These are phyloP conservation scores for Tuber umbilicatum DNA, from an alignment of 495 filamentous ascomycete genomes.

Conservation along the genomic window DNA sequence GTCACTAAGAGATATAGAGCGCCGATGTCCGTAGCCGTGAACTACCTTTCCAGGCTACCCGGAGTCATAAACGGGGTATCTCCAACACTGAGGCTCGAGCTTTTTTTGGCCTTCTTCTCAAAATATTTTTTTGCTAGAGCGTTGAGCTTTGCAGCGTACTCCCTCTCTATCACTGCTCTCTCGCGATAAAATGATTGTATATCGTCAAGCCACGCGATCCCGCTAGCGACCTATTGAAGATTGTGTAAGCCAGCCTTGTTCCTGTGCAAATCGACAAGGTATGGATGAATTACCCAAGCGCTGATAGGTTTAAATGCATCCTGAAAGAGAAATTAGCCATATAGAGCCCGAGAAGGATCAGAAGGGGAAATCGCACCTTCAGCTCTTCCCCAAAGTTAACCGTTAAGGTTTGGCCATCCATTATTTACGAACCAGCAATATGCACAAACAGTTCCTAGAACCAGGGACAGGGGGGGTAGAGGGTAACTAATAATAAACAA, in stretches of 20 bases:
- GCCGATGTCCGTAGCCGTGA: neutral
- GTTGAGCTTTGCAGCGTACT: conserved; percentile 81
- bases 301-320: conserved; percentile 94
- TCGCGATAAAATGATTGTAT: conserved; percentile 96
- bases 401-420: conserved; percentile 27
- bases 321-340: conserved; percentile 46
- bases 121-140: conserved; percentile 88
- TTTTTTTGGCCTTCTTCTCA: conserved; percentile 91
- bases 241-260: conserved; percentile 29
- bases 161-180: conserved; percentile 86
- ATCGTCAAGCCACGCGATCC: conserved; percentile 92
- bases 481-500: conserved; percentile 9
- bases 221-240: conserved; percentile 57
- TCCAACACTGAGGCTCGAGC: conserved; percentile 81
- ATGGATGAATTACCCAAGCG: conserved; percentile 59
- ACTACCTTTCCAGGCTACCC: conserved; percentile 79
- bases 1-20: neutral
- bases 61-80: conserved; percentile 90
- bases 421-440: conserved; percentile 10
- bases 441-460: conserved; percentile 5
- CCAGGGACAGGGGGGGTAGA: neutral
- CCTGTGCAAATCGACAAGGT: conserved; percentile 30
- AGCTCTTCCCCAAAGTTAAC: conserved; percentile 80
- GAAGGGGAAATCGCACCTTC: conserved; percentile 56
- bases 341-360: conserved; percentile 7